A percentile compares a stretch with the other conserved stretches of the same genome.
Evolutionary conservation across 495 filamentous ascomycete species (phyloP).

Genomic region (Xylaria nigripes): DNA sequence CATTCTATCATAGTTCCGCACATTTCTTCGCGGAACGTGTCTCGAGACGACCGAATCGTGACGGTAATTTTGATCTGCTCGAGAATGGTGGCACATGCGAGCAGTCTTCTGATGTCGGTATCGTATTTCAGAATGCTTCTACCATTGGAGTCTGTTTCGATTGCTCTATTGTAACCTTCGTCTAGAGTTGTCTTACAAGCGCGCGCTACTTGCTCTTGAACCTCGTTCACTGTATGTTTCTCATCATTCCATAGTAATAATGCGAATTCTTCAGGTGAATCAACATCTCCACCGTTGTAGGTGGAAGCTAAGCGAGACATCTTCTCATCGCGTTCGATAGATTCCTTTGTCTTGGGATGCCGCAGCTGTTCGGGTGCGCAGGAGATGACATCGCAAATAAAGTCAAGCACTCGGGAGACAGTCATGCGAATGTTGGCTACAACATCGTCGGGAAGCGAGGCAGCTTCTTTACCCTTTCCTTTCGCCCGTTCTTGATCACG

Average conservation of each 20-base stretch:
- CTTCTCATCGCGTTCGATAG: slow-evolving; percentile 72
- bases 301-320: slow-evolving; percentile 64
- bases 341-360: slow-evolving; percentile 69
- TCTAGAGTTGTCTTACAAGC: slow-evolving; percentile 66
- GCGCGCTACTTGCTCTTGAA: slow-evolving; percentile 77
- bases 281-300: slow-evolving; percentile 61
- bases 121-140: slow-evolving; percentile 74
- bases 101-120: slow-evolving; percentile 58
- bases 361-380: slow-evolving; percentile 94
- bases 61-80: slow-evolving; percentile 95
- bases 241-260: slow-evolving; percentile 97
- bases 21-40: slow-evolving; percentile 97
- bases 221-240: slow-evolving; percentile 93
- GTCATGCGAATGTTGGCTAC: slow-evolving; percentile 70
- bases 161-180: slow-evolving; percentile 66
- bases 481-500: slow-evolving; percentile 44
- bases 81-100: slow-evolving; percentile 70
- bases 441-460: slow-evolving; percentile 61
- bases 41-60: slow-evolving; percentile 84
- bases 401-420: slow-evolving; percentile 77
- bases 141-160: slow-evolving; percentile 81
- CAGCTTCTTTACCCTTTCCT: slow-evolving; percentile 55
- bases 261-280: slow-evolving; percentile 58
- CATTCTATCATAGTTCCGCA: slow-evolving; percentile 96
- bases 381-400: slow-evolving; percentile 93